Evolutionary conservation across 73 alveolate species (phyloP).

Genomic region (Paramecium octaurelia): DNA sequence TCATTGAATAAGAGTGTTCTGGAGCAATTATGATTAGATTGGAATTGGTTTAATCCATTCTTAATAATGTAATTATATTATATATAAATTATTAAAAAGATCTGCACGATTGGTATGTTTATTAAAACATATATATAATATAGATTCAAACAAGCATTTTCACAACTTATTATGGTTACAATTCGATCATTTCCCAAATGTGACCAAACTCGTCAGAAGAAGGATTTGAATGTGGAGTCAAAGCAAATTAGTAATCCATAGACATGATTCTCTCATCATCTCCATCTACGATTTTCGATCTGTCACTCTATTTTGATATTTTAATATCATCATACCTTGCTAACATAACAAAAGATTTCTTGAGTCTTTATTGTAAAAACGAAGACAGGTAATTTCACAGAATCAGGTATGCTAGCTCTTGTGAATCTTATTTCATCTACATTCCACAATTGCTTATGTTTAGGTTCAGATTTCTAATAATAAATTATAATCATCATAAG

Average conservation of each 20-base stretch:
- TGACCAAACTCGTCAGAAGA: neutral
- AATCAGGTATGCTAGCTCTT: constrained; percentile 16
- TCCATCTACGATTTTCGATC: constrained; percentile 22
- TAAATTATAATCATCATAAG: neutral
- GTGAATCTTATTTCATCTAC: constrained; percentile 39
- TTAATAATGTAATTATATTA: neutral
- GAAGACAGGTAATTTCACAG: constrained; percentile 14
- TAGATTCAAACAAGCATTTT: constrained; percentile 49
- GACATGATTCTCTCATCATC: constrained; percentile 55
- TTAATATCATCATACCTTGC: neutral
- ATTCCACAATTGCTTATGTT: constrained; percentile 41
- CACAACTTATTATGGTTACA: constrained; percentile 34
- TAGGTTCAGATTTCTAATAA: constrained; percentile 42
- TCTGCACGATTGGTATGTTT: neutral
- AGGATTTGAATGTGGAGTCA: constrained; percentile 42
- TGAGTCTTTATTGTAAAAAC: constrained; percentile 12
- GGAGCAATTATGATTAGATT: neutral
- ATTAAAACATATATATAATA: neutral
- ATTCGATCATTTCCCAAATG: constrained; percentile 43
- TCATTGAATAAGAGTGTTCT: neutral
- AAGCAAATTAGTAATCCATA: constrained; percentile 45
- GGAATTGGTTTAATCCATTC: neutral
- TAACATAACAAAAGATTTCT: constrained; percentile 36
- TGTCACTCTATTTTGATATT: neutral
- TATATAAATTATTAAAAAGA: neutral